Base-by-base conservation (phyloP, 768 basidiomycete species). In the Termitomyces sp. region DNA sequence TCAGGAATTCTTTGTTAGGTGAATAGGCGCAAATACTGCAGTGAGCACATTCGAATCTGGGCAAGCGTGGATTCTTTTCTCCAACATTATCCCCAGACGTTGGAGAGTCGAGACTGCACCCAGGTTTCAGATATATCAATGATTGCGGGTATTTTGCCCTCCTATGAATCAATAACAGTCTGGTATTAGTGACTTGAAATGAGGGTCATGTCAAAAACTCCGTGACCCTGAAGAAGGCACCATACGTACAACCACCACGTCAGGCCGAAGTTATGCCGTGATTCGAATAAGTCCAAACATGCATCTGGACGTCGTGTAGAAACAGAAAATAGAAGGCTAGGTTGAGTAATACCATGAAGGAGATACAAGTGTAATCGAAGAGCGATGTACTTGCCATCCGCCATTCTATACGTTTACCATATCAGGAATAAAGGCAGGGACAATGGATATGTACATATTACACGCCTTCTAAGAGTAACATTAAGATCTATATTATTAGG, bases 401-500 rank as follows among this genome's bases (percentile, higher is more conserved):
- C 4, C 42, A 12, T 43, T 43, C 42, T 22, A 35, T 2, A 12
- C 22, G 20, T 20, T 43, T 20, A 43, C 42, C 42, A 43, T 43
- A 43, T 43, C 2, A 12, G 20, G 43, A 50, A 49, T 9, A 22
- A 22, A 49, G 12, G 13, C 13, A 30, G 12, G 30, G 18, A 20
- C 57, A 40, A 18, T 38, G 20, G 33, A 56, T 63, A 63, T 56
- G 53, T 58, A 63, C 42, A 59, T 61, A 51, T 53, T 59, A 59
- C 58, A 63, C 40, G 63, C 58, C 51, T 53, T 68, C 64, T 68
- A 67, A 55, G 57, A 60, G 54, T 60, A 58, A 64, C 63, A 59
- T 59, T 64, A 52, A 60, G 64, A 60, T 66, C 65, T 64, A 44
- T n/a, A 67, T 64, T 65, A 66, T 62, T 56, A 59, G 50, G 45